Conservation (phyloP, 1,284 basidiomycete genomes). For the Phylloboletellus chloephorus region DNA sequence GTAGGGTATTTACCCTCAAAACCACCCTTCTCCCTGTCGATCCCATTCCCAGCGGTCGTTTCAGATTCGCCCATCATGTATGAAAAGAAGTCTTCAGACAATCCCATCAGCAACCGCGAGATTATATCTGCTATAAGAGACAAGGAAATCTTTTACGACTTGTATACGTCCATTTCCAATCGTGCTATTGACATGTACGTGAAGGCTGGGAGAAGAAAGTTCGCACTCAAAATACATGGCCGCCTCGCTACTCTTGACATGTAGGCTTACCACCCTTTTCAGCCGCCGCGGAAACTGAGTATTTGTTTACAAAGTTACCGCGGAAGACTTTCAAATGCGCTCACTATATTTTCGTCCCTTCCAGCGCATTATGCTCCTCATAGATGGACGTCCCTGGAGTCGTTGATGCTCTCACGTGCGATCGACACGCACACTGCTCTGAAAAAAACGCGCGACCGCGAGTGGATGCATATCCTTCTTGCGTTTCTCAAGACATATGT, state of each 20-base stretch:
- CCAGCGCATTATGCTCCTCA: slow-evolving; percentile 79
- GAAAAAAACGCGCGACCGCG: slow-evolving; percentile 53
- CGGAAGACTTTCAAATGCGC: slow-evolving; percentile 53
- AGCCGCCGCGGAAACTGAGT: slow-evolving; percentile 13
- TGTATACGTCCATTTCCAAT: slow-evolving; percentile 72
- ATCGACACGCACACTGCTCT: slow-evolving; percentile 57
- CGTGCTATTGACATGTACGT: slow-evolving; percentile 80
- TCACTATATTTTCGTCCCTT: slow-evolving; percentile 67
- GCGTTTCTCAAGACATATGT: slow-evolving; percentile 65
- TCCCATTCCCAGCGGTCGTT: slow-evolving; percentile 16
- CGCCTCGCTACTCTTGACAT: slow-evolving; percentile 81
- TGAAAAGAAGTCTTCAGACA: slow-evolving; percentile 28
- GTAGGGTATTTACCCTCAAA: slow-evolving; percentile 64
- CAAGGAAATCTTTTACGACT: slow-evolving; percentile 60
- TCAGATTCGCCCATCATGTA: slow-evolving; percentile 15
- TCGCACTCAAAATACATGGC: slow-evolving; percentile 78
- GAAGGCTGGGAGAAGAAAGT: slow-evolving; percentile 75
- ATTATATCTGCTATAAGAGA: slow-evolving; percentile 59
- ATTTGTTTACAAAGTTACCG: slow-evolving; percentile 50
- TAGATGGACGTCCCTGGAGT: slow-evolving; percentile 73
- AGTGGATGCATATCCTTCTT: slow-evolving; percentile 70
- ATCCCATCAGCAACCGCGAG: slow-evolving; percentile 56
- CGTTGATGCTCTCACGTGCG: slow-evolving; percentile 66
- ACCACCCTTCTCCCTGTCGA: slow-evolving; percentile 64
- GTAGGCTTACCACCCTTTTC: slow-evolving; percentile 42